Percentiles rank a stretch among this genome's conserved stretches.
These are phyloP conservation scores for Pythium aquatile DNA, from an alignment of 352 stramenopile genomes.

Conservation along the genomic window DNA sequence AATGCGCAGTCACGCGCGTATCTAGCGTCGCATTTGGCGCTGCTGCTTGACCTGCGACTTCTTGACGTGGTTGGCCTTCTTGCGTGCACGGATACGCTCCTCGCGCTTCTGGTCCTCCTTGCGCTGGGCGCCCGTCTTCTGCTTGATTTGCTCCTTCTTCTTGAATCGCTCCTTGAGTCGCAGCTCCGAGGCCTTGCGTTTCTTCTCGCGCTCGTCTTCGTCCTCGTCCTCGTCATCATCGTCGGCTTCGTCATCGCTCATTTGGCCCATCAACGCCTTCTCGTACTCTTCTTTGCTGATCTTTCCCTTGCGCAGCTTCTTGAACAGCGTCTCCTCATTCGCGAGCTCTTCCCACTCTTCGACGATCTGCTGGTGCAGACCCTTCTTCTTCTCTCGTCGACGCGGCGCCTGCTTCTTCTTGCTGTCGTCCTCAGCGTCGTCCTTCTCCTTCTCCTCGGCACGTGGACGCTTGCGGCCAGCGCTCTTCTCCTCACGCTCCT, in stretches of 20 bases:
- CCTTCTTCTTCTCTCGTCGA: conserved; percentile 95
- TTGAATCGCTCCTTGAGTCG: conserved; percentile 82
- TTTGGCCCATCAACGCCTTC: conserved; percentile 65
- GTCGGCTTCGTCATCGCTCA: conserved; percentile 31
- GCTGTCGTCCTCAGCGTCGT: conserved; percentile 66
- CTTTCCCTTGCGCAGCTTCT: conserved; percentile 97
- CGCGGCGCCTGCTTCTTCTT: conserved; percentile 60
- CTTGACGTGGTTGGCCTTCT: conserved; percentile 75
- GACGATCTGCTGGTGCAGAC: conserved; percentile 94
- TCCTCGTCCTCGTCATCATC: conserved; percentile 27
- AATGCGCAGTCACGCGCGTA: not conserved
- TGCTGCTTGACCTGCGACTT: conserved; percentile 57
- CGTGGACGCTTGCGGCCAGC: conserved; percentile 59
- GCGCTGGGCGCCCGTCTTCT: conserved; percentile 74
- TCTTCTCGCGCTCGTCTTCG: conserved; percentile 39
- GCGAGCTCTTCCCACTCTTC: conserved; percentile 99
- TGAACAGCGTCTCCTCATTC: conserved; percentile 96
- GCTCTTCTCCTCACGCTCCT: conserved; percentile 55
- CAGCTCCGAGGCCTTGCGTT: conserved; percentile 60
- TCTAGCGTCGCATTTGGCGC: conserved; percentile 24
- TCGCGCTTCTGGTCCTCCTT: conserved; percentile 76
- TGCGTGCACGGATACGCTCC: conserved; percentile 77
- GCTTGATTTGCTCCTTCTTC: conserved; percentile 74
- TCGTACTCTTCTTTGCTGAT: conserved; percentile 95
- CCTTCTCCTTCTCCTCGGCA: conserved; percentile 50